Conservation (phyloP, 2,329 filamentous ascomycete species). For the Zymoseptoria ardabiliae region DNA sequence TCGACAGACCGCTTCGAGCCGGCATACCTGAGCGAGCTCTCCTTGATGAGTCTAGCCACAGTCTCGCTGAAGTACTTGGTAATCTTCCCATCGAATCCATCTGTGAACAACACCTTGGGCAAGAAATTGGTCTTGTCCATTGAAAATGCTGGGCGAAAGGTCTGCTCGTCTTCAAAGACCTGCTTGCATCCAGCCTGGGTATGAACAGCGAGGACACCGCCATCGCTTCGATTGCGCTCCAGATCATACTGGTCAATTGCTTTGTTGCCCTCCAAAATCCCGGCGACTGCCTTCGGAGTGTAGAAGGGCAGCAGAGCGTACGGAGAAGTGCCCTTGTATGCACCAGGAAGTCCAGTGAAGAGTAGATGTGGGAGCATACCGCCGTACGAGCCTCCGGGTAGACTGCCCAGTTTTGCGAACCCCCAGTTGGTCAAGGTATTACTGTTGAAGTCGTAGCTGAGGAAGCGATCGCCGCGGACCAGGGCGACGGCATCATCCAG, state of each 20-base stretch:
- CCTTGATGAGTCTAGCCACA: constrained; percentile 39
- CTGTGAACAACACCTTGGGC: constrained; percentile 42
- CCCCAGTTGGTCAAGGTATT: constrained; percentile 46
- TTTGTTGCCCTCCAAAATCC: constrained; percentile 42
- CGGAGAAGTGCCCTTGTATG: constrained; percentile 43
- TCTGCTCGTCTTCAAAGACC: constrained; percentile 44
- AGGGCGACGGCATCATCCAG: constrained; percentile 44
- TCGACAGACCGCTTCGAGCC: constrained; percentile 42
- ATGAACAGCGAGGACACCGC: constrained; percentile 41
- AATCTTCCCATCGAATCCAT: constrained; percentile 38
- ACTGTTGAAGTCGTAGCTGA: constrained; percentile 44
- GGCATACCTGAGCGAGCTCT: constrained; percentile 42
- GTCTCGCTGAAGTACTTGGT: constrained; percentile 39
- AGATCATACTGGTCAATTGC: constrained; percentile 42
- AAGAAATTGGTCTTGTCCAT: constrained; percentile 29
- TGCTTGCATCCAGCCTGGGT: constrained; percentile 45
- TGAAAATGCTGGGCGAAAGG: constrained; percentile 42
- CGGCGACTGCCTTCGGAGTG: constrained; percentile 42
- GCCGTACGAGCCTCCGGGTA: constrained; percentile 38
- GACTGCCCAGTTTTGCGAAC: constrained; percentile 35
- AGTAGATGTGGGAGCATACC: constrained; percentile 38
- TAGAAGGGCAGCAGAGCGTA: constrained; percentile 47
- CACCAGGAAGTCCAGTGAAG: constrained; percentile 41
- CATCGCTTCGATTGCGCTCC: constrained; percentile 29
- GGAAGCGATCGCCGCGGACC: constrained; percentile 41